These are phyloP conservation scores for Urochloa ruziziensis DNA, from an alignment of 176 grass and related monocot species.

Conservation along the genomic window DNA sequence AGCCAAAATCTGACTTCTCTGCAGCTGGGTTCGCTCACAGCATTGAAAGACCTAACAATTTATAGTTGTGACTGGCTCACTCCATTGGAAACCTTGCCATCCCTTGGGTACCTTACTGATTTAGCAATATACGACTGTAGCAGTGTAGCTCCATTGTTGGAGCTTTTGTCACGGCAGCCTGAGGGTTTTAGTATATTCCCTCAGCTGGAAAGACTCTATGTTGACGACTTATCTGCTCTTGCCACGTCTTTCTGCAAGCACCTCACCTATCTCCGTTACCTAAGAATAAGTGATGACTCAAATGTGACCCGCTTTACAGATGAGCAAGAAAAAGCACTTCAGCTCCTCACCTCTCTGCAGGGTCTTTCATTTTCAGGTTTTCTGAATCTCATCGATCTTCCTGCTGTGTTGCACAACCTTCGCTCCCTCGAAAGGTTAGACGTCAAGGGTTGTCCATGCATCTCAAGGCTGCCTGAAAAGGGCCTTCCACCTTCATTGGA, in stretches of 20 bases:
- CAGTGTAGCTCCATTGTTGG: not conserved
- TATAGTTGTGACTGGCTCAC: not conserved
- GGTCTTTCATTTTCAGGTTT: no score
- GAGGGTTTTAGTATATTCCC: not conserved
- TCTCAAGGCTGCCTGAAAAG: not conserved
- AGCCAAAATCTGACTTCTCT: not conserved
- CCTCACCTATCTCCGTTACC: not conserved
- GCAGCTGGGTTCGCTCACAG: not conserved
- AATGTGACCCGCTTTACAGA: not conserved
- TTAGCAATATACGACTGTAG: not conserved
- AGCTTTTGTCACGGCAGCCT: not conserved
- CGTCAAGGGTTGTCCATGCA: rapidly evolving
- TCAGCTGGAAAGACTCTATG: not conserved
- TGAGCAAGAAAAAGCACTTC: not conserved
- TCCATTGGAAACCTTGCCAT: not conserved
- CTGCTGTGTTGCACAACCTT: not conserved
- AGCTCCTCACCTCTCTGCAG: no score
- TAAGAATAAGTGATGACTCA: not conserved
- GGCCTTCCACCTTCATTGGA: conserved; percentile 25
- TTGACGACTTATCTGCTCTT: not conserved
- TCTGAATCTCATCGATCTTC: not conserved
- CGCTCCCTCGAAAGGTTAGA: not conserved
- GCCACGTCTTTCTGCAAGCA: not conserved
- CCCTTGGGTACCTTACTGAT: not conserved
- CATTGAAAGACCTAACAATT: not conserved